Conservation (phyloP, 257 asterid genomes). For the Catharanthus roseus region DNA sequence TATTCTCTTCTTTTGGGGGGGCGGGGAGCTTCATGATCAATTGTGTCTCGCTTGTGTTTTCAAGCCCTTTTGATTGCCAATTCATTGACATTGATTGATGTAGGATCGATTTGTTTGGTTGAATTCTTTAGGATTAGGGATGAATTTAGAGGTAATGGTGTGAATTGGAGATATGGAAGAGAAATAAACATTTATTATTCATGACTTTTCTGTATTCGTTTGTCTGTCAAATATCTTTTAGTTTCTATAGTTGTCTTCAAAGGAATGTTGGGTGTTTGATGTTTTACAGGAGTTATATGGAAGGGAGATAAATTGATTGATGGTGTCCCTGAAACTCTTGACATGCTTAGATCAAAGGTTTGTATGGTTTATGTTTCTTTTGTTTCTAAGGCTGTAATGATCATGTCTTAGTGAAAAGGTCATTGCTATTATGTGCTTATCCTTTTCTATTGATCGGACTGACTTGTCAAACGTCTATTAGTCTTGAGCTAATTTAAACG, state of each 20-base stretch:
- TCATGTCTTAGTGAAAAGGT: background rate
- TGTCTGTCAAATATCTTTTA: background rate
- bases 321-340: conserved; percentile 98
- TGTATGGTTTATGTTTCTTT: conserved; percentile 8
- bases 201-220: background rate
- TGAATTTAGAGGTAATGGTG: background rate
- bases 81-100: background rate
- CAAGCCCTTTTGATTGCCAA: background rate
- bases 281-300: conserved; percentile 85
- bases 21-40: background rate
- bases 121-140: background rate
- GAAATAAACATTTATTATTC: no score
- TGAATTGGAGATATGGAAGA: background rate
- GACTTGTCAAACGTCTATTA: conserved; percentile 2
- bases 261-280: background rate
- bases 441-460: background rate
- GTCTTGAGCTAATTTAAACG: conserved; percentile 9
- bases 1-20: background rate
- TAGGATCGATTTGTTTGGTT: background rate
- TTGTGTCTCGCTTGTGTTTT: background rate
- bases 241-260: background rate
- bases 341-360: conserved; percentile 89
- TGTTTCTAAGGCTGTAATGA: background rate
- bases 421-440: background rate
- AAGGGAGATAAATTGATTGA: conserved; percentile 92